These are phyloP conservation scores for Daldinia sp. DNA, from an alignment of 2,329 filamentous ascomycete species.

Conservation along the genomic window DNA sequence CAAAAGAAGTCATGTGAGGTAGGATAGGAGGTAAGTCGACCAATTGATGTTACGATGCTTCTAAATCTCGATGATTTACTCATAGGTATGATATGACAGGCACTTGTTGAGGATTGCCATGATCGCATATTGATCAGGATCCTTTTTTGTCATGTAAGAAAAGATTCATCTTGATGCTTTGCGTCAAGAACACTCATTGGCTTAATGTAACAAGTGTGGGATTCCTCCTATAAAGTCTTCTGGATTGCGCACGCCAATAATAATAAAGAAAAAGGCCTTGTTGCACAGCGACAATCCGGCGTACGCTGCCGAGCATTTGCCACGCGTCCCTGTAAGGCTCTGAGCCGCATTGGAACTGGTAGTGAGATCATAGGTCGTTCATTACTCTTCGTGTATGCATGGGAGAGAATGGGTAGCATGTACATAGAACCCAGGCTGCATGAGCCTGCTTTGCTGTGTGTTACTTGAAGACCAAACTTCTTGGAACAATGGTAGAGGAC, in stretches of 20 bases:
- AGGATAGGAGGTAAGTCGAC: not conserved
- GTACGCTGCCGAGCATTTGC: not conserved
- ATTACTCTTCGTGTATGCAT: not conserved
- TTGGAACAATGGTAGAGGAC: not conserved
- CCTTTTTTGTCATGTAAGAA: not conserved
- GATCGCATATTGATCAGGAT: not conserved
- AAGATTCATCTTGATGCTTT: not conserved
- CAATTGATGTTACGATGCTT: not conserved
- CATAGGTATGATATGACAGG: not conserved
- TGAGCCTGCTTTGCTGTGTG: not conserved
- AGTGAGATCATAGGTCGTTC: constrained; percentile 10
- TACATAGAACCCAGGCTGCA: not conserved
- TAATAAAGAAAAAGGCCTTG: not conserved
- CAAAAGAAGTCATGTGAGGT: not conserved
- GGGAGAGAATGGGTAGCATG: not conserved
- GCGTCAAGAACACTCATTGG: not conserved
- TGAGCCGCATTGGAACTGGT: constrained; percentile 10
- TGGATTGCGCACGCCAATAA: not conserved
- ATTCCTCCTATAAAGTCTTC: not conserved
- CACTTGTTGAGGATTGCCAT: not conserved
- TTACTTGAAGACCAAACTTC: constrained; percentile 4
- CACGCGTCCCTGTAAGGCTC: not conserved
- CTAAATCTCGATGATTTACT: not conserved
- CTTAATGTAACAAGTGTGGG: not conserved
- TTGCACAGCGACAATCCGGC: not conserved